A percentile compares a stretch with the other conserved stretches of the same genome.
These are phyloP conservation scores for Physcia stellaris DNA, from an alignment of 495 filamentous ascomycete species.

Conservation along the genomic window DNA sequence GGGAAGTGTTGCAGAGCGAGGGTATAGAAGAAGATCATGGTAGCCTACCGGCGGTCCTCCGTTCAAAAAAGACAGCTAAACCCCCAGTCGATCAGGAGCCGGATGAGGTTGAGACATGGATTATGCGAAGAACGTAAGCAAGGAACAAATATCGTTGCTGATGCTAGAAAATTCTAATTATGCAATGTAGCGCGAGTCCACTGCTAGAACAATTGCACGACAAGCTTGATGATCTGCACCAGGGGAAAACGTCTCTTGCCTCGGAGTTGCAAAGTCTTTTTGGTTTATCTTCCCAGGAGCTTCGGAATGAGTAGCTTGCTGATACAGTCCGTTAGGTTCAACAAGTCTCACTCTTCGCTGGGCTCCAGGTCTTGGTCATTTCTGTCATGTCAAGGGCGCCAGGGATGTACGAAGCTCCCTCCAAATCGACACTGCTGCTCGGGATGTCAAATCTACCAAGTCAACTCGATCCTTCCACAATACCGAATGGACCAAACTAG, in stretches of 20 bases:
- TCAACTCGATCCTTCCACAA: constrained; percentile 75
- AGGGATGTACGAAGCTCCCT: constrained; percentile 45
- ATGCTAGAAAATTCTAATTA: constrained; percentile 1
- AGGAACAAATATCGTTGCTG: constrained; percentile 12
- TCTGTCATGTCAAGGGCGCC: constrained; percentile 73
- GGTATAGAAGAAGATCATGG: constrained; percentile 33
- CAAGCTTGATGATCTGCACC: constrained; percentile 40
- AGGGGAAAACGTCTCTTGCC: constrained; percentile 45
- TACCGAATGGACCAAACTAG: constrained; percentile 70
- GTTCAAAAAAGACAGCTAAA: constrained; percentile 22
- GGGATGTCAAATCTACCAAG: constrained; percentile 62
- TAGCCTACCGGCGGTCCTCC: constrained; percentile 30
- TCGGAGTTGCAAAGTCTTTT: constrained; percentile 42
- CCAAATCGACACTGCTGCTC: constrained; percentile 33
- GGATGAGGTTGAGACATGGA: constrained; percentile 53
- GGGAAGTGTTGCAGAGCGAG: constrained; percentile 49
- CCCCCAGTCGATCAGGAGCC: constrained; percentile 17
- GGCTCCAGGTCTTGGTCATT: constrained; percentile 72
- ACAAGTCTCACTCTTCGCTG: constrained; percentile 61
- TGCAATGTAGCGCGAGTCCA: constrained; percentile 41
- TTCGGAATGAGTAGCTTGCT: constrained; percentile 10
- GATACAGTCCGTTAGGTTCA: constrained; percentile 22
- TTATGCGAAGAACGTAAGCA: constrained; percentile 50
- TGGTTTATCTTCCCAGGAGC: constrained; percentile 7
- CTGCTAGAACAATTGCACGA: constrained; percentile 52